A percentile compares a stretch with the other conserved stretches of the same genome.
phyloP scores from a whole-genome alignment of 495 filamentous ascomycete species.

The Penicillium cosmopolitanum region DNA sequence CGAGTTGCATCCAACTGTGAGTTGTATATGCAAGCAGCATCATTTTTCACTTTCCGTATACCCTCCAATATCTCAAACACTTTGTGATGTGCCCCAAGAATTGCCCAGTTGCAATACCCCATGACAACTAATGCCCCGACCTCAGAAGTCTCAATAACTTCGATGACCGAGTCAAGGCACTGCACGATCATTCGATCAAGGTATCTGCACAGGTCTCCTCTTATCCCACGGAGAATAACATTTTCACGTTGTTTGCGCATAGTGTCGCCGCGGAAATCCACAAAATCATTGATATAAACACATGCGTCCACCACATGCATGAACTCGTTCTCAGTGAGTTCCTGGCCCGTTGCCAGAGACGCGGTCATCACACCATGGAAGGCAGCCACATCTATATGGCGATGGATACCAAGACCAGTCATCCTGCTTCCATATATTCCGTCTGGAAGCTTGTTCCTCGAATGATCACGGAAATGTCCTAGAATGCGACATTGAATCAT shows the following conservation, averaged over 20 bases:
- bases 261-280: constrained; percentile 27
- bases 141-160: constrained; percentile 10
- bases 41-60: not conserved
- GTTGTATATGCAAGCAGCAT: constrained; percentile 11
- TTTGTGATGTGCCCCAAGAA: constrained; percentile 31
- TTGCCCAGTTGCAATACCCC: constrained; percentile 31
- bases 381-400: constrained; percentile 22
- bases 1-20: not conserved
- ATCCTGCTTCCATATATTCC: constrained; percentile 28
- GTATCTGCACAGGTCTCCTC: constrained; percentile 21
- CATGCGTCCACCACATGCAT: constrained; percentile 12
- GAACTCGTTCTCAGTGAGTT: constrained; percentile 8
- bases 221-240: constrained; percentile 22
- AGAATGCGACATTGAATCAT: constrained; percentile 29
- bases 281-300: constrained; percentile 24
- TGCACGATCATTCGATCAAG: constrained; percentile 16
- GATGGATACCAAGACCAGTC: constrained; percentile 18
- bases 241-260: constrained; percentile 28
- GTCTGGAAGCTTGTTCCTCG: constrained; percentile 5
- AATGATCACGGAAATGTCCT: constrained; percentile 26
- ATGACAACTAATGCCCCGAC: constrained; percentile 19
- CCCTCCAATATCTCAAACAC: constrained; percentile 23
- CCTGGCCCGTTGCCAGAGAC: constrained; percentile 19
- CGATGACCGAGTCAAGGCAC: constrained; percentile 9
- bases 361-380: constrained; percentile 16